Percentiles rank a stretch among this genome's conserved stretches.
Evolutionary conservation across 2,329 filamentous ascomycete genomes (phyloP).

Genomic region (Fusarium robinianum): DNA sequence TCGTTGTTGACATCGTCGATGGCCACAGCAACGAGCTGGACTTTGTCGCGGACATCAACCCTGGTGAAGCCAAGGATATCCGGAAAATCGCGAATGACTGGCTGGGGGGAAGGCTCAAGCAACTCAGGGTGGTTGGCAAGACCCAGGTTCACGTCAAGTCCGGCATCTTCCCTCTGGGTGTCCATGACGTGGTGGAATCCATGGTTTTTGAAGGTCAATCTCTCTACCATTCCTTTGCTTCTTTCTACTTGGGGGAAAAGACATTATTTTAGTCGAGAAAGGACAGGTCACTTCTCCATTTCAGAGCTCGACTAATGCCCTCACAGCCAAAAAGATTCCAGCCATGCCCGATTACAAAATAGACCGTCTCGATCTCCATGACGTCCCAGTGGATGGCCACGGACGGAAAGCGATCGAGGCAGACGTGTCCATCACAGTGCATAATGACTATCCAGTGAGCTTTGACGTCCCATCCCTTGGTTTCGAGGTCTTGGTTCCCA

Average conservation of each 20-base stretch:
- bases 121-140: constrained; percentile 73
- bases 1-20: constrained; percentile 77
- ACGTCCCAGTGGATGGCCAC: constrained; percentile 59
- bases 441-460: constrained; percentile 78
- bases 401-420: constrained; percentile 72
- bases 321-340: constrained; percentile 71
- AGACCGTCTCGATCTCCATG: constrained; percentile 76
- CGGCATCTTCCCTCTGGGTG: constrained; percentile 78
- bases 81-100: constrained; percentile 85
- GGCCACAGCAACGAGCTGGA: constrained; percentile 78
- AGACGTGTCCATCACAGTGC: constrained; percentile 72
- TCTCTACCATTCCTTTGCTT: constrained; percentile 66
- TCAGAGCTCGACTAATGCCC: constrained; percentile 38
- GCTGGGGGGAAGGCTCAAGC: constrained; percentile 75
- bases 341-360: constrained; percentile 81
- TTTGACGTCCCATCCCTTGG: constrained; percentile 77
- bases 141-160: constrained; percentile 76
- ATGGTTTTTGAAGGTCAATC: constrained; percentile 82
- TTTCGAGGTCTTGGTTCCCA: constrained; percentile 84
- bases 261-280: constrained; percentile 43
- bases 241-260: constrained; percentile 66
- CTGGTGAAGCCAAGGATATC: constrained; percentile 77
- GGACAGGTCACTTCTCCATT: constrained; percentile 22
- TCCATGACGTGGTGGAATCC: constrained; percentile 73
- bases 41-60: constrained; percentile 74